These are phyloP conservation scores for Lasiodiplodia sp. DNA, from an alignment of 2,329 filamentous ascomycete genomes.

Conservation along the genomic window DNA sequence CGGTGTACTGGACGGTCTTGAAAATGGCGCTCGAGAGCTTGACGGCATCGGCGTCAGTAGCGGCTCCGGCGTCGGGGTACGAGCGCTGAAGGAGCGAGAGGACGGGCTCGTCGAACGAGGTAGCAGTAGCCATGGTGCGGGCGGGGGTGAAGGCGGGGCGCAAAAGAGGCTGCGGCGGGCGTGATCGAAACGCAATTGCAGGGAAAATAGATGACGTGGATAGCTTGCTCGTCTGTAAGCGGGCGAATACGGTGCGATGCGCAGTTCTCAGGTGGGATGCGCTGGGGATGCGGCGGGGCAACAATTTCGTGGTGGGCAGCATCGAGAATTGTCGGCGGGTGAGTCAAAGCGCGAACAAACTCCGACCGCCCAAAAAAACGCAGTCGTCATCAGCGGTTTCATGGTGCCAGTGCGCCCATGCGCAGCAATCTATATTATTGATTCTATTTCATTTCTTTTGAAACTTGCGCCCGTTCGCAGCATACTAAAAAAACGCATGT, in stretches of 20 bases:
- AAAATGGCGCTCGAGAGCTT: conserved; percentile 69
- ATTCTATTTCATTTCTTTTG: conserved; percentile 28
- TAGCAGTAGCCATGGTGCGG: conserved; percentile 42
- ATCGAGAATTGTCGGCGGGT: conserved; percentile 23
- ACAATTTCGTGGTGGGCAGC: conserved; percentile 29
- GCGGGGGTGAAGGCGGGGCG: conserved; percentile 38
- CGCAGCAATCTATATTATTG: conserved; percentile 24
- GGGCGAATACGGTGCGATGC: conserved; percentile 7
- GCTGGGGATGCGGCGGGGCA: conserved; percentile 24
- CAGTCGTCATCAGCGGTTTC: conserved; percentile 25
- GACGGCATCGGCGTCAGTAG: conserved; percentile 45
- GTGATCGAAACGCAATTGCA: conserved; percentile 35
- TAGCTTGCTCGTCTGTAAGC: not conserved
- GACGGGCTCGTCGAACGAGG: conserved; percentile 45
- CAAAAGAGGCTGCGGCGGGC: conserved; percentile 42
- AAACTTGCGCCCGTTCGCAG: conserved; percentile 24
- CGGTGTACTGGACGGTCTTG: conserved; percentile 72
- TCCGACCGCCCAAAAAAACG: conserved; percentile 22
- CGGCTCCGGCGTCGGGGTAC: conserved; percentile 46
- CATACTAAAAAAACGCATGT: conserved; percentile 11
- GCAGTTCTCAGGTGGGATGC: conserved; percentile 13
- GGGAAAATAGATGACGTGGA: conserved; percentile 8
- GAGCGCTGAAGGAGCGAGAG: conserved; percentile 46
- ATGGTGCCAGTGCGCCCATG: conserved; percentile 10
- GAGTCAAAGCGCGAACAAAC: conserved; percentile 30